Evolutionary conservation across 73 alveolate genomes (phyloP), one percentile per base, ranked within the genome.

Genomic region (Tetrahymena elliotti): DNA sequence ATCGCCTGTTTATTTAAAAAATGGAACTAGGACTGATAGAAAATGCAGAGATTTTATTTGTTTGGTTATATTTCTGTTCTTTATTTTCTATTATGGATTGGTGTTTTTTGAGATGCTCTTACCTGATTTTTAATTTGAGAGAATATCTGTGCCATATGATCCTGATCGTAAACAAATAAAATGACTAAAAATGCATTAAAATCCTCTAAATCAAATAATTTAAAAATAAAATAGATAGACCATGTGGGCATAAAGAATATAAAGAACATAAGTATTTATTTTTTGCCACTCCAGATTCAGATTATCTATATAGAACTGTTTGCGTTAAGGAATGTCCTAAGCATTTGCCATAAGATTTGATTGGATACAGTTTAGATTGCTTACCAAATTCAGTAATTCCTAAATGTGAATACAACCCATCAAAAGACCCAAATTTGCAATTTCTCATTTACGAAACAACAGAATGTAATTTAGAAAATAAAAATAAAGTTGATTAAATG

Each of bases 241-340:
- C 82, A 47, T 47, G 82, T 47, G 82, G 82, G 9, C 82, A 47
- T 47, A 47, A 47, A 47, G 82, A 47, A 47, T 47, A 47, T 13
- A 47, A 53, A 35, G 96, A 94, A 3, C 88, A 94, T 94, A 94
- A 94, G 52, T 94, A 41, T 94, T 68, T 84, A 22, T 94, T 83
- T 94, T 94, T 94, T 94, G 96, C 83, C 22, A 94, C 83, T 83
- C 96, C 96, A 31, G 96, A 94, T 94, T 38, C 82, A 33, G 41
- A 52, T 31, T 94, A 34, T 40, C 33, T 94, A 34, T 94, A 82
- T 53, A 94, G 94, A 94, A 94, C 96, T 6, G 47, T 94, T 13
- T 94, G 96, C 52, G 94, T 94, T 53, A 93, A 93, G 38, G 54
- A 52, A 93, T 93, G 96, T 93, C 96, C 96, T 82, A 10, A 93